phyloP scores from a whole-genome alignment of 2,329 filamentous ascomycete species.

The Xylariaceae sp. region DNA sequence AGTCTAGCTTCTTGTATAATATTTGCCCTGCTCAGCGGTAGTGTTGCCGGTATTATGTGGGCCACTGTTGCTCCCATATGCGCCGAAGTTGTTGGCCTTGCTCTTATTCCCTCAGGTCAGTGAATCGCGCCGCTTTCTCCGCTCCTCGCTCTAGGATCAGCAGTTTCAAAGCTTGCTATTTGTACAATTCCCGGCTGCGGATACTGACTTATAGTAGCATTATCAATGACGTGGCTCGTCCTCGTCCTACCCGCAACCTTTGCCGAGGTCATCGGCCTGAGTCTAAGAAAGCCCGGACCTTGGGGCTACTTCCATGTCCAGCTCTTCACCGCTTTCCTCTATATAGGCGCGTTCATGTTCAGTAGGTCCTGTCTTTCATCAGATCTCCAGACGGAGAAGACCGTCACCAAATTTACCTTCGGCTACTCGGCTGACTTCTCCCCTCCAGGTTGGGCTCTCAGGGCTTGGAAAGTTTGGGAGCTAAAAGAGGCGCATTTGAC shows the following conservation, averaged over 20 bases:
- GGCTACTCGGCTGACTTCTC: slow-evolving; percentile 5
- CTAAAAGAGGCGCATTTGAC: slow-evolving; percentile 37
- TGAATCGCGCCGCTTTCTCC: background rate
- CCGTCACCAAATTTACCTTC: background rate
- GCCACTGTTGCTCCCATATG: slow-evolving; percentile 69
- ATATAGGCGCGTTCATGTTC: slow-evolving; percentile 55
- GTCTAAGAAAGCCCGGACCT: slow-evolving; percentile 48
- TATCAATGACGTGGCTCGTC: slow-evolving; percentile 73
- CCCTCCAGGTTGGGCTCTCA: slow-evolving; percentile 42
- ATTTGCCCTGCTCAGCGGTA: slow-evolving; percentile 68
- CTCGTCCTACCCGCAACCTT: slow-evolving; percentile 73
- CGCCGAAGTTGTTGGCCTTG: slow-evolving; percentile 74
- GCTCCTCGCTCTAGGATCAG: background rate
- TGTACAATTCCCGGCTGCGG: background rate
- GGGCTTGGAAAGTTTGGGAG: slow-evolving; percentile 48
- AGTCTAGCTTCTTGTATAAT: slow-evolving; percentile 69
- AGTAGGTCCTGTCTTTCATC: slow-evolving; percentile 31
- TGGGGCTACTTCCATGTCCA: slow-evolving; percentile 56
- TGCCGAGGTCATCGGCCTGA: slow-evolving; percentile 64
- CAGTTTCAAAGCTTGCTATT: background rate
- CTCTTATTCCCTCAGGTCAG: slow-evolving; percentile 64
- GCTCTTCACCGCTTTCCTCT: slow-evolving; percentile 65
- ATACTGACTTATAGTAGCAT: slow-evolving; percentile 36
- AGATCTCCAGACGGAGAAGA: background rate
- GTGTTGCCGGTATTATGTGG: slow-evolving; percentile 73